Evolutionary conservation across 495 filamentous ascomycete species (phyloP), one percentile per base, ranked within the genome.

Genomic region (Talaromyces trachyspermus): DNA sequence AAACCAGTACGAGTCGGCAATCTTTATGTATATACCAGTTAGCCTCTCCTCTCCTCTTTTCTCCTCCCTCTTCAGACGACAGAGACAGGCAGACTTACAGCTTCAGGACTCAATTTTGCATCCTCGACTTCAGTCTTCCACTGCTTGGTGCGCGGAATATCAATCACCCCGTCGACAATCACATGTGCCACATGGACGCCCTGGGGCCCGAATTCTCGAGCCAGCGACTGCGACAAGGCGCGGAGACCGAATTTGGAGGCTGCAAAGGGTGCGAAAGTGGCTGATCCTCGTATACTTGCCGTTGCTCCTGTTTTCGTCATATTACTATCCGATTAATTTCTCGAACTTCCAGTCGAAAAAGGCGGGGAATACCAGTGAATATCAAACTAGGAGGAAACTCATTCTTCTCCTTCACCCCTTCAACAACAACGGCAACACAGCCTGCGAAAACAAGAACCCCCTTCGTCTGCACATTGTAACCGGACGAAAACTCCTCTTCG

Each of bases 1-100:
- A 58, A 85, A 68, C 89, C 88, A 95, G 58, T 96, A 95, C 38
- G 77, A 68, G 46, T 95, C 88, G 47, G 90, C 89, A 72, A 95
- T 95, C 85, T 92, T 35, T 19, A 26, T 11, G 5, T n/a, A n/a
- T n/a, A n/a, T 9, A 35, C 17, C 35, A 22, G 39, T 17, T 25
- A 33, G 29, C 8, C 32, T 15, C 11, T 23, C 29, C 19, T 40
- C 18, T 40, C 2, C 11, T 43, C 18, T 43, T 6, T 18, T n/a
- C 5, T 12, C 29, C 14, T 32, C n/a, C n/a, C 5, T n/a, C 22
- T 30, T 4, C n/a, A 4, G n/a, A 4, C 8, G 15, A 39, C 2
- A 2, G 14, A 18, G n/a, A 15, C 3, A 20, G n/a, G 22, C 20
- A 39, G 39, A 80, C 86, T 76, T 63, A 92, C 88, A 55, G 85